Base-by-base conservation (phyloP, 768 basidiomycete species). In the Brasilioporus rufonigricans region DNA sequence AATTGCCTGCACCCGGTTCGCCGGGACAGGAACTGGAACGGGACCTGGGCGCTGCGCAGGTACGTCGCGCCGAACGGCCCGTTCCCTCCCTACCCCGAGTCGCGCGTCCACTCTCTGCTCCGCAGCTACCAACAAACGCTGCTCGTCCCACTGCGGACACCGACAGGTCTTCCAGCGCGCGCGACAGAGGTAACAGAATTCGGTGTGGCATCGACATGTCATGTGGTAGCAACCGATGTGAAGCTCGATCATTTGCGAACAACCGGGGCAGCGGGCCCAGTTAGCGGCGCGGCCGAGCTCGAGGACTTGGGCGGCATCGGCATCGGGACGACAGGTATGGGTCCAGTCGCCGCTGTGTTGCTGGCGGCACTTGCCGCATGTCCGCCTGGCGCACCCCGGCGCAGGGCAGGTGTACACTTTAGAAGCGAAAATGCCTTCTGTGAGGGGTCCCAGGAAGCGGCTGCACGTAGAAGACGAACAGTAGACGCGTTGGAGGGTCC, bases 91-190 rank as follows among this genome's bases (percentile, higher is more conserved):
- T 18, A 8, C 59, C 4, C 75, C 70, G 39, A 77, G 54, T 27
- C 65, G 69, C 11, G 67, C 63, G 33, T 78, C 73, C 19, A 81
- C 80, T 21, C 78, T 71, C 27, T 71, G 70, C 52, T 76, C 71
- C 0, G 83, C 85, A 4, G 72, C 76, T 4, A 57, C 71, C 29
- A 78, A 12, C 13, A 70, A 24, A 7, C 58, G 51, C 4, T 26
- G 31, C 60, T 88, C 87, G 21, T 88, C 86, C 85, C 86, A 89
- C 54, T 85, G 83, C 1, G 76, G 74, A 58, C 88, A 89, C 1
- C 0, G 14, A 59, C 89, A 91, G 1, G 69, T 74, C 71, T 87
- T 87, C 87, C 88, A 91, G 4, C 53, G 71, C 23, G 61, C 77
- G 73, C 76, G 48, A 74, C 83, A 76, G 73, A 83, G 57, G 45